phyloP scores from a whole-genome alignment of 1,284 basidiomycete genomes.

The Leccinum cinnamomeum region DNA sequence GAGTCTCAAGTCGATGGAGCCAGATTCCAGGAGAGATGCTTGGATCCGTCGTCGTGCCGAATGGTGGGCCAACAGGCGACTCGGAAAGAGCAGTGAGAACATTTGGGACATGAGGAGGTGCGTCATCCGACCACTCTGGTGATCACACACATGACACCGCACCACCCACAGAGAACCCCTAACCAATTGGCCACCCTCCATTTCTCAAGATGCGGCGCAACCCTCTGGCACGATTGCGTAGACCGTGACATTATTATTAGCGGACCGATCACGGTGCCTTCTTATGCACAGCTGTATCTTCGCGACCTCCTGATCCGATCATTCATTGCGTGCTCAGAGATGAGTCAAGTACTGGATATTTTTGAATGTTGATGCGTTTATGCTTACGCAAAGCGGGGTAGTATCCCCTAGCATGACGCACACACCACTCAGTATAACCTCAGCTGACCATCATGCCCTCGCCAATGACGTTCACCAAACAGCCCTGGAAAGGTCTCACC shows the following conservation, averaged over 20 bases:
- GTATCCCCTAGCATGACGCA: neutral
- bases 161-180: slow-evolving; percentile 21
- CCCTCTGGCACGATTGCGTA: slow-evolving; percentile 28
- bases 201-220: slow-evolving; percentile 25
- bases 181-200: slow-evolving; percentile 30
- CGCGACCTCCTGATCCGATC: neutral
- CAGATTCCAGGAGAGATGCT: slow-evolving; percentile 73
- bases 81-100: slow-evolving; percentile 84
- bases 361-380: neutral
- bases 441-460: slow-evolving; percentile 3
- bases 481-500: slow-evolving; percentile 32
- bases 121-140: neutral
- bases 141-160: slow-evolving; percentile 1
- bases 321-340: neutral
- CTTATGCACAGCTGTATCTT: neutral
- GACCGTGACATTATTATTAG: neutral
- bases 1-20: slow-evolving; percentile 75
- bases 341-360: neutral
- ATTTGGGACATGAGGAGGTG: slow-evolving; percentile 89
- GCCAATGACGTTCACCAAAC: slow-evolving; percentile 10
- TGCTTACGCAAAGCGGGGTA: neutral
- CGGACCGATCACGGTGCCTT: neutral
- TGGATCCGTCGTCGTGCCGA: slow-evolving; percentile 89
- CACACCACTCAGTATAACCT: neutral
- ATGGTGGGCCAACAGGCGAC: slow-evolving; percentile 83